phyloP scores from a whole-genome alignment of 2,329 filamentous ascomycete genomes.

The Sporothrix mexicana region DNA sequence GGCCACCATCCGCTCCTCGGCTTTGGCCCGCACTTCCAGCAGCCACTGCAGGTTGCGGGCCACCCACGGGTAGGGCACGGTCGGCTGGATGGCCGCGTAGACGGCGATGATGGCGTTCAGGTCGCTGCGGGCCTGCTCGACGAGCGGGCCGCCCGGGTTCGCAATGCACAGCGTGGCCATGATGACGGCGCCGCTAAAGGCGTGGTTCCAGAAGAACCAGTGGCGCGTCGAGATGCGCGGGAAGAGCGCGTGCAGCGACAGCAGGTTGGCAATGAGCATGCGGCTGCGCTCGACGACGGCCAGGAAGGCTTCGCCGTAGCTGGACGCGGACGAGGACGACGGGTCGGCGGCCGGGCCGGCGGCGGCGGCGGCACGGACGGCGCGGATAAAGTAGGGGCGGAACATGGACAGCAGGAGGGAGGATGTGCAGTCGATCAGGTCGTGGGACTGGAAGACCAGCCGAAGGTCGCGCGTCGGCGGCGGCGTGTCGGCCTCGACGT shows the following conservation, averaged over 20 bases:
- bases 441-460: slow-evolving; percentile 21
- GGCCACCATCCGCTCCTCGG: slow-evolving; percentile 13
- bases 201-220: slow-evolving; percentile 31
- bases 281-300: slow-evolving; percentile 29
- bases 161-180: slow-evolving; percentile 28
- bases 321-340: not conserved
- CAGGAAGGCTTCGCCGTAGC: slow-evolving; percentile 8
- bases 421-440: slow-evolving; percentile 21
- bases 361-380: not conserved
- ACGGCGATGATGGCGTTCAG: slow-evolving; percentile 20
- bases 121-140: slow-evolving; percentile 26
- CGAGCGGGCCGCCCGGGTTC: not conserved
- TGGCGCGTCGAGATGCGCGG: slow-evolving; percentile 24
- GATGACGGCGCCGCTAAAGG: slow-evolving; percentile 17
- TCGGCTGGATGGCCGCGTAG: slow-evolving; percentile 17
- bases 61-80: slow-evolving; percentile 16
- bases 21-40: slow-evolving; percentile 7
- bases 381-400: slow-evolving; percentile 25
- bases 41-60: slow-evolving; percentile 27
- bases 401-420: slow-evolving; percentile 16
- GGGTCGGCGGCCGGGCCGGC: slow-evolving; percentile 3
- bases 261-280: slow-evolving; percentile 27
- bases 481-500: slow-evolving; percentile 11
- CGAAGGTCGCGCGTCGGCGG: not conserved
- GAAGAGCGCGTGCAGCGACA: slow-evolving; percentile 24